Percentiles rank a stretch among this genome's conserved stretches.
phyloP scores from a whole-genome alignment of 192 early-diverging fungal species.

The Backusella psychrophila region DNA sequence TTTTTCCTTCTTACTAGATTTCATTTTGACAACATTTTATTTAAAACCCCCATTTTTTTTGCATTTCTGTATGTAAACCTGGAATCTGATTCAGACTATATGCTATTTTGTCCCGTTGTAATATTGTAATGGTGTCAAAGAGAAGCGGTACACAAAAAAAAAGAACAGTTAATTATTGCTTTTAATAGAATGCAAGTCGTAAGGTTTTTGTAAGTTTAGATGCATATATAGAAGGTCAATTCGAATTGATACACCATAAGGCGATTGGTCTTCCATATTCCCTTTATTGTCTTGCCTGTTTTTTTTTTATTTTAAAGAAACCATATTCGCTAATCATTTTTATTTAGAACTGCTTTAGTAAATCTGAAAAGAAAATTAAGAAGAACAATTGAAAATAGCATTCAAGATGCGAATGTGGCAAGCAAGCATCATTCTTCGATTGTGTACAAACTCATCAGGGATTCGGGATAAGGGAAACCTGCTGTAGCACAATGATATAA shows the following conservation, averaged over 20 bases:
- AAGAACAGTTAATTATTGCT: background rate
- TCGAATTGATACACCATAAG: background rate
- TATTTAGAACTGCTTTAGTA: too few species aligned
- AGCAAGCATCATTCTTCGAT: background rate
- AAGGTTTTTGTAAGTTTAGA: background rate
- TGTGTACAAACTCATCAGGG: background rate
- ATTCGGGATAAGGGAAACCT: background rate
- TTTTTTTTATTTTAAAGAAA: too few species aligned
- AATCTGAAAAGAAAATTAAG: too few species aligned
- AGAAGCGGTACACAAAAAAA: background rate
- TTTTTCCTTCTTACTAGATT: background rate
- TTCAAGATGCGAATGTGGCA: background rate
- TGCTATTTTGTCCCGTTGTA: background rate
- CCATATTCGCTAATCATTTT: too few species aligned
- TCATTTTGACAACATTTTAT: background rate
- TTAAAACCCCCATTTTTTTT: background rate
- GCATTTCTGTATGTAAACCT: background rate
- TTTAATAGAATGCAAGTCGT: background rate
- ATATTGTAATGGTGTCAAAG: background rate
- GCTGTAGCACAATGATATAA: background rate
- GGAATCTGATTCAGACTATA: background rate
- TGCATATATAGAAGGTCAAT: background rate
- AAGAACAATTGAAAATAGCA: too few species aligned
- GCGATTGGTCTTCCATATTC: background rate
- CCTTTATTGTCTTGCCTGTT: background rate